Evolutionary conservation across 2,329 filamentous ascomycete genomes (phyloP).

Genomic region (Aspergillus japonicus): DNA sequence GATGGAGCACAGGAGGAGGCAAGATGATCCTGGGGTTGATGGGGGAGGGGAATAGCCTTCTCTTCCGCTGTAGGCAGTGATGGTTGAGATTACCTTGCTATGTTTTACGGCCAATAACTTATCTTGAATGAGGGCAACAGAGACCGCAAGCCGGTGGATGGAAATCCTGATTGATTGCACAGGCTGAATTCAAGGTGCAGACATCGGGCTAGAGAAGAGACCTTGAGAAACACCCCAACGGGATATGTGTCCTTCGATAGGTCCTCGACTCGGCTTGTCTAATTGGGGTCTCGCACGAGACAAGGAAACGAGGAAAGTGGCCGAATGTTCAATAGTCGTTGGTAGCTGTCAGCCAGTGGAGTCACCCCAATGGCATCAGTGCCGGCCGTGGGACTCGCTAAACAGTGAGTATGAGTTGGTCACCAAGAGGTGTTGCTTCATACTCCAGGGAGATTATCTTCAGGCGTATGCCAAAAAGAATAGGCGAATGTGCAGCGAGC

Average conservation of each 20-base stretch:
- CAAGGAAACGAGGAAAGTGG: not conserved
- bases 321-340: not conserved
- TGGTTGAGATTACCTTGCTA: too few relatives aligned
- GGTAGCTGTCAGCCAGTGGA: not conserved
- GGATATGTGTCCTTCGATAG: not conserved
- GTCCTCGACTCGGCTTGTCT: conserved; percentile 4
- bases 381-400: conserved; percentile 6
- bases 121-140: conserved; percentile 10
- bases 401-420: conserved; percentile 13
- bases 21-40: not conserved
- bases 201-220: conserved; percentile 11
- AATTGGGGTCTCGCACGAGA: conserved; percentile 8
- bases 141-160: conserved; percentile 13
- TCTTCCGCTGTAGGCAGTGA: not conserved
- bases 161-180: conserved; percentile 7
- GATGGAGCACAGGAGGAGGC: conserved; percentile 10
- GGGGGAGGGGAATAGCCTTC: not conserved
- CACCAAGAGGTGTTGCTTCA: not conserved
- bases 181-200: conserved; percentile 15
- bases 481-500: not conserved
- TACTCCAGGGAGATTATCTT: not conserved
- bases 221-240: conserved; percentile 4
- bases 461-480: not conserved
- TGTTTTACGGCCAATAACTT: not conserved
- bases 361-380: not conserved